These are phyloP conservation scores for Cryptococcus sp. DNA, from an alignment of 1,284 basidiomycete species.

Conservation along the genomic window DNA sequence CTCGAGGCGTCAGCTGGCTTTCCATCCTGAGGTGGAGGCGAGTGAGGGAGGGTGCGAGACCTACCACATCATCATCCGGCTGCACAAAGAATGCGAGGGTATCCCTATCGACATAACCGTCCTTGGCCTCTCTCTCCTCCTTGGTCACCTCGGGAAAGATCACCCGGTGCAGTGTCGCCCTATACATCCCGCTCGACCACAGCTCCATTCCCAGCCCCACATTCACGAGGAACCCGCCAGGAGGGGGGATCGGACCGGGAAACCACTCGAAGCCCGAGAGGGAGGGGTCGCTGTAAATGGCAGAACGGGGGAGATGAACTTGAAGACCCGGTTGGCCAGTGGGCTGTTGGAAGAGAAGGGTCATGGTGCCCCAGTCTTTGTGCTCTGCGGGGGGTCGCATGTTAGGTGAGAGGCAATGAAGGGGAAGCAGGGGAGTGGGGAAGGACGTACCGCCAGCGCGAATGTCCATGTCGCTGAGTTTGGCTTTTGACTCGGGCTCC, in stretches of 20 bases:
- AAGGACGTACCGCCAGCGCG: slow-evolving; percentile 20
- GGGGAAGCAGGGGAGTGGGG: background rate
- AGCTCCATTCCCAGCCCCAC: slow-evolving; percentile 28
- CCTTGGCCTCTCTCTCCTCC: background rate
- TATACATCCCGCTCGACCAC: slow-evolving; percentile 24
- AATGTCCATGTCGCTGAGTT: slow-evolving; percentile 17
- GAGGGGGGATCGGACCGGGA: slow-evolving; percentile 22
- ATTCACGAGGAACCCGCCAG: slow-evolving; percentile 24
- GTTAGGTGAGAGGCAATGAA: background rate
- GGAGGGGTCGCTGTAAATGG: background rate
- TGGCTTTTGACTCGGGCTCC: slow-evolving; percentile 1
- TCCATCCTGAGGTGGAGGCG: background rate
- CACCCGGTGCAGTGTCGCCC: slow-evolving; percentile 23
- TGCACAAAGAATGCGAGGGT: slow-evolving; percentile 25
- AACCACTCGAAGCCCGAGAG: slow-evolving; percentile 16
- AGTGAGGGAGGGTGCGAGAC: background rate
- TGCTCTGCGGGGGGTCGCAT: slow-evolving; percentile 14
- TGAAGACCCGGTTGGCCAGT: slow-evolving; percentile 22
- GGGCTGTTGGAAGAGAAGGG: slow-evolving; percentile 24
- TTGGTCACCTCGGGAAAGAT: slow-evolving; percentile 15
- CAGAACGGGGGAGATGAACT: slow-evolving; percentile 18
- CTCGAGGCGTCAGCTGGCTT: background rate
- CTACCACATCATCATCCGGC: slow-evolving; percentile 26
- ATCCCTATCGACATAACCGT: slow-evolving; percentile 15
- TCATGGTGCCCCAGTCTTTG: slow-evolving; percentile 29